phyloP scores from a whole-genome alignment of 139 green algal species.

The Yamagishiella unicocca region DNA sequence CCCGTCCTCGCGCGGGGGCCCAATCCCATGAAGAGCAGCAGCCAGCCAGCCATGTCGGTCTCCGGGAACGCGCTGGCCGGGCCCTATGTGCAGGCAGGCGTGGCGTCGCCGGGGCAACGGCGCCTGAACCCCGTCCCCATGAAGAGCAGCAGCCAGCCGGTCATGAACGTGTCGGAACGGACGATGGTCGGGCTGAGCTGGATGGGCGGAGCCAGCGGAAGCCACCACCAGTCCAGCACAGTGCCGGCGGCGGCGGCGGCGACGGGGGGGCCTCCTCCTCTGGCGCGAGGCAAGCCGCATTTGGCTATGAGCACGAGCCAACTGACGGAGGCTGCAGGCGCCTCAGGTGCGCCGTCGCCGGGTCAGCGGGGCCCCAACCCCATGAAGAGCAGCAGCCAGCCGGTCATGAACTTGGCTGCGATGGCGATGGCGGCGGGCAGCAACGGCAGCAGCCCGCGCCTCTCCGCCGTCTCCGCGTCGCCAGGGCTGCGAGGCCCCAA shows the following conservation, averaged over 20 bases:
- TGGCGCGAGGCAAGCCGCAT: too few relatives aligned
- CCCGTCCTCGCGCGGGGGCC: neutral
- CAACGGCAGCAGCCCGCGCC: neutral
- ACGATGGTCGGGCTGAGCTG: too few relatives aligned
- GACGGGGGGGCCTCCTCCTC: too few relatives aligned
- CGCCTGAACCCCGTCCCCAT: neutral
- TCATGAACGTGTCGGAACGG: neutral
- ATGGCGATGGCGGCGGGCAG: neutral
- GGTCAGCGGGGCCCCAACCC: neutral
- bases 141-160: slow-evolving; percentile 29
- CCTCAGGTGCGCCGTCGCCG: neutral
- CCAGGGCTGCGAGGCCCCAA: neutral
- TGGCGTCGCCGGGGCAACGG: too few relatives aligned
- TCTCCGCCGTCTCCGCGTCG: neutral
- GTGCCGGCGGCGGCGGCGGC: too few relatives aligned
- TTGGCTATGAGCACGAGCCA: neutral
- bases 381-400: slow-evolving; percentile 27
- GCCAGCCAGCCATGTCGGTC: neutral
- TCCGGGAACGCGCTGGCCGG: too few relatives aligned
- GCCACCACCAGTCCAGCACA: too few relatives aligned
- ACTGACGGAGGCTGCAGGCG: too few relatives aligned
- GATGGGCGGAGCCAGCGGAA: too few relatives aligned
- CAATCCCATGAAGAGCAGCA: slow-evolving; percentile 34
- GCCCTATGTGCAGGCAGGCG: too few relatives aligned
- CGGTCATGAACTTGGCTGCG: neutral